Evolutionary conservation across 768 basidiomycete genomes (phyloP).

Genomic region (Pleurotus cornucopiae): DNA sequence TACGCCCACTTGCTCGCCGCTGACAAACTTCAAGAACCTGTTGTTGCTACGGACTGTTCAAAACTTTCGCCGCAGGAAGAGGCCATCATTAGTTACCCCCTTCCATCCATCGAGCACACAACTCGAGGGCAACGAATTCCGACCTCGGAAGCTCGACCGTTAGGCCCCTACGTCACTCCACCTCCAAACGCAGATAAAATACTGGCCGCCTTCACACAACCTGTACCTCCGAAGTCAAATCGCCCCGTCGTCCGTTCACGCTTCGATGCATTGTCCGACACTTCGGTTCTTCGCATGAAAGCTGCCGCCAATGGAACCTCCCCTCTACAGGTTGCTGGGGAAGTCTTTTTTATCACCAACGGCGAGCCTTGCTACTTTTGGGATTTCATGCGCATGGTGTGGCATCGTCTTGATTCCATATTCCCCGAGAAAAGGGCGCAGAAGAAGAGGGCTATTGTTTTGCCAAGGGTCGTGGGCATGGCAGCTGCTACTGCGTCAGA

Average conservation of each 20-base stretch:
- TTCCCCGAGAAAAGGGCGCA: slow-evolving; percentile 50
- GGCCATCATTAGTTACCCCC: slow-evolving; percentile 41
- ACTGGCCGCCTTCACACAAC: slow-evolving; percentile 50
- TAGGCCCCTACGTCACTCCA: slow-evolving; percentile 73
- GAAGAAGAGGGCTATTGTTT: slow-evolving; percentile 32
- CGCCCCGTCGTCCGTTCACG: slow-evolving; percentile 68
- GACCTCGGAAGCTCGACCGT: slow-evolving; percentile 73
- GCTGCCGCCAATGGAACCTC: slow-evolving; percentile 37
- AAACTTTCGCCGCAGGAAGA: slow-evolving; percentile 38
- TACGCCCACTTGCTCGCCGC: slow-evolving; percentile 91
- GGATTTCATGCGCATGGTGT: slow-evolving; percentile 85
- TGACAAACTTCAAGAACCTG: slow-evolving; percentile 68
- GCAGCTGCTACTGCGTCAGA: slow-evolving; percentile 70
- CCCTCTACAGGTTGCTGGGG: slow-evolving; percentile 82
- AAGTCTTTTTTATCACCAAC: slow-evolving; percentile 95
- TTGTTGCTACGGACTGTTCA: slow-evolving; percentile 35
- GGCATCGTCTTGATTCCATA: slow-evolving; percentile 60
- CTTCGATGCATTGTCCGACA: slow-evolving; percentile 75
- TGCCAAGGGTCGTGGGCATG: slow-evolving; percentile 66
- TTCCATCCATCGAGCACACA: slow-evolving; percentile 63
- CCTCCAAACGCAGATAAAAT: slow-evolving; percentile 56
- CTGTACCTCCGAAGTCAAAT: slow-evolving; percentile 30
- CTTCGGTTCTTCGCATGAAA: slow-evolving; percentile 49
- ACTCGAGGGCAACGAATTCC: slow-evolving; percentile 64
- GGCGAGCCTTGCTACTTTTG: slow-evolving; percentile 96